Conservation (phyloP, 441 rosid species). For the Aquilaria agallochum region DNA sequence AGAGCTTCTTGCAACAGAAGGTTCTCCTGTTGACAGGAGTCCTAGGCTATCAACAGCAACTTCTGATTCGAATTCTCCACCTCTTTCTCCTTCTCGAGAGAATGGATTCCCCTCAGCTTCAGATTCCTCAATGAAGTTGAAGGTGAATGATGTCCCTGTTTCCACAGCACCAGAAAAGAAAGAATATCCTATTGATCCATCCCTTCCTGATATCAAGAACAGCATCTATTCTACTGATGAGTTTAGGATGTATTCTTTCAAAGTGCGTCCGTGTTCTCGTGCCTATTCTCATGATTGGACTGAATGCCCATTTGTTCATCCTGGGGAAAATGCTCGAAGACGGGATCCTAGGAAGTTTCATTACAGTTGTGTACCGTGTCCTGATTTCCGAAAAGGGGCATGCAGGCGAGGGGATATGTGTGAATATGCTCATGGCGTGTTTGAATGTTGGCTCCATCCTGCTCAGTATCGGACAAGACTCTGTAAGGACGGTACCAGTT, state of each 20-base stretch:
- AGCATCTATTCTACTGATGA: conserved; percentile 76
- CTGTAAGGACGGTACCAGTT: conserved; percentile 67
- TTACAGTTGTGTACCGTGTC: conserved; percentile 78
- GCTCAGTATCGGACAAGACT: conserved; percentile 73
- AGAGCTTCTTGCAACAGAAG: conserved; percentile 50
- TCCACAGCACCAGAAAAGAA: conserved; percentile 38
- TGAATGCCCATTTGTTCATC: conserved; percentile 80
- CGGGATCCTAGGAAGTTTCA: conserved; percentile 80
- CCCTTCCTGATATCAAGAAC: conserved; percentile 74
- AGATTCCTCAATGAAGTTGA: conserved; percentile 36
- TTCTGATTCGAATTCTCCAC: conserved; percentile 30
- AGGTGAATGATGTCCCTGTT: conserved; percentile 24
- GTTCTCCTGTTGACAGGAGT: conserved; percentile 32
- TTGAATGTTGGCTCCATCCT: conserved; percentile 83
- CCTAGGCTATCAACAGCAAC: conserved; percentile 41
- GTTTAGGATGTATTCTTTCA: conserved; percentile 77
- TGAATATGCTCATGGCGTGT: conserved; percentile 79
- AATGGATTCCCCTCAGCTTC: conserved; percentile 37
- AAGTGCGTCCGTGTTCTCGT: conserved; percentile 70
- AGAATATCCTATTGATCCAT: conserved; percentile 71
- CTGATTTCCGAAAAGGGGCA: conserved; percentile 73
- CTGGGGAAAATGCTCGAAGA: conserved; percentile 75
- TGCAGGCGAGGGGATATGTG: conserved; percentile 82
- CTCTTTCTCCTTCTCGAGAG: conserved; percentile 43
- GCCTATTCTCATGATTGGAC: conserved; percentile 88